phyloP scores from a whole-genome alignment of 805 yeast genomes.

The Lipomyces sp. region DNA sequence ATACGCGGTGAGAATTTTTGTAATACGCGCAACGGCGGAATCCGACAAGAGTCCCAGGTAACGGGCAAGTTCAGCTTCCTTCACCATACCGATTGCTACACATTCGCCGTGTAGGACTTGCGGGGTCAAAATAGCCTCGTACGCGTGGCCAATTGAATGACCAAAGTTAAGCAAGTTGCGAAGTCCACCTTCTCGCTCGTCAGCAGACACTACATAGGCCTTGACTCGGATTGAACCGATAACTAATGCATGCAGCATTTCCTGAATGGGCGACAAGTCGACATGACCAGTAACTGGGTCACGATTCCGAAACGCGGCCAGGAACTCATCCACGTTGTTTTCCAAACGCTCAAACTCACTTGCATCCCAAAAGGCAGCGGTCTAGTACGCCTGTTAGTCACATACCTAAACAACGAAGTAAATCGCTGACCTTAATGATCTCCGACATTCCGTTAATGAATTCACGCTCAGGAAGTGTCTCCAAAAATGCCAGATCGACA shows the following conservation, averaged over 20 bases:
- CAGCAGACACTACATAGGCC: constrained; percentile 90
- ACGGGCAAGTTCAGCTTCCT: constrained; percentile 94
- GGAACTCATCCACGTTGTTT: constrained; percentile 68
- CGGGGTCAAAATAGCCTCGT: constrained; percentile 96
- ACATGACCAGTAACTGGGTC: constrained; percentile 52
- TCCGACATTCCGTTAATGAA: constrained; percentile 98
- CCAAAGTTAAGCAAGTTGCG: constrained; percentile 94
- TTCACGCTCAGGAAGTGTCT: constrained; percentile 88
- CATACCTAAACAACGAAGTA: not conserved
- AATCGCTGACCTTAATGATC: constrained; percentile 65
- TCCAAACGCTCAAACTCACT: constrained; percentile 85
- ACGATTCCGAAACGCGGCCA: constrained; percentile 63
- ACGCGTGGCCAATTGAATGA: constrained; percentile 97
- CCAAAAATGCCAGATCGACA: constrained; percentile 84
- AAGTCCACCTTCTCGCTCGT: constrained; percentile 93
- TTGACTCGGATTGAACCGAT: constrained; percentile 85
- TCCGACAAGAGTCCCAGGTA: constrained; percentile 87
- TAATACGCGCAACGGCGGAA: constrained; percentile 88
- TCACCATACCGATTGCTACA: constrained; percentile 95
- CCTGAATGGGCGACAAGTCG: constrained; percentile 69
- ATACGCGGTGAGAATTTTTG: constrained; percentile 82
- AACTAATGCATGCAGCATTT: constrained; percentile 78
- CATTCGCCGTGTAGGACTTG: constrained; percentile 98
- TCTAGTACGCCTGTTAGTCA: constrained; percentile 44
- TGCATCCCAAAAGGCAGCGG: constrained; percentile 98